Evolutionary conservation across 129 eudicot genomes (phyloP), one percentile per base, ranked within the genome.

Genomic region (Flaveria bidentis): DNA sequence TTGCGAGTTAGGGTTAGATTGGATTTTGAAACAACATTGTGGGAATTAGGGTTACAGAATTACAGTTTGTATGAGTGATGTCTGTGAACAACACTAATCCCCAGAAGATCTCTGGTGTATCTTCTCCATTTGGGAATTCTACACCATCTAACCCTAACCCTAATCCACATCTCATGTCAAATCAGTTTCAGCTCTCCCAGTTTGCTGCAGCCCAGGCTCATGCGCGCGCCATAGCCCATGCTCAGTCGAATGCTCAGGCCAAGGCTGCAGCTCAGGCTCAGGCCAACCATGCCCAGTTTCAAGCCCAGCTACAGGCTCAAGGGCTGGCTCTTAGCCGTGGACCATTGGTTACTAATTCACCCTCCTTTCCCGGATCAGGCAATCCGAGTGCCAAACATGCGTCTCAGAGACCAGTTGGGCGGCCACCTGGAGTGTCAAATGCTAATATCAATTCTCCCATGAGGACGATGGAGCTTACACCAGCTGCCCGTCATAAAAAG

Each of bases 271-370:
- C 90, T 67, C 81, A 73, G 11, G 89, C 89, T 26, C 84, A 86
- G 53, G 86, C 85, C 11, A 88, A 86, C 22, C 90, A 86, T 49
- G 98, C 96, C 5, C 92, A 88, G 28, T 83, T 87, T 30, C 96
- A 87, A 72, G 91, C 91, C 9, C 96, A 87, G 80, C 74, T 91
- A 20, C 96, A 88, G 30, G 92, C 96, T 69, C 97, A 88, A 67
- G 93, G 96, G 47, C 69, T 90, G 52, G 45, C 87, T 9, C 63
- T 88, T 63, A 83, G 74, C 72, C 92, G 73, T 74, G 75, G 84
- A 45, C 33, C 84, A 45, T 85, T 87, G 69, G 74, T 28, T 22
- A 73, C 86, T 14, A 86, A 78, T 47, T 85, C 80, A 36, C 41
- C 41, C 41, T 36, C 41, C 41, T 36, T 36, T 36, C 41, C 41